These are phyloP conservation scores for Pythium vanterpoolii DNA, from an alignment of 352 stramenopile genomes.

Conservation along the genomic window DNA sequence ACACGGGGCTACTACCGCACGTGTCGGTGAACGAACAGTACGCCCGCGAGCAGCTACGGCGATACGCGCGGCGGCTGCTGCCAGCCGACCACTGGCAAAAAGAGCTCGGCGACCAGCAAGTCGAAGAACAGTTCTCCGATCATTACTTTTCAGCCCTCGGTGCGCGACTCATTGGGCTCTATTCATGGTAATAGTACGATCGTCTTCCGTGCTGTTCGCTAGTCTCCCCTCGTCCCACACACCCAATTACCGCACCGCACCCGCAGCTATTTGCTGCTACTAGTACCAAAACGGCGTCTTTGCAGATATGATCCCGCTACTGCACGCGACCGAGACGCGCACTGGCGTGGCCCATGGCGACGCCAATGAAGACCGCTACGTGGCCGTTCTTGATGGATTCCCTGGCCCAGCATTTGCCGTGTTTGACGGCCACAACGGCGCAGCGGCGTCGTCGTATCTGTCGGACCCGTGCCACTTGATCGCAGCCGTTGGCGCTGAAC, in stretches of 20 bases:
- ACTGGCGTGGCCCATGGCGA: neutral
- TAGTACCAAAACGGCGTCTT: too few relatives aligned
- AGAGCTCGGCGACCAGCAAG: constrained; percentile 43
- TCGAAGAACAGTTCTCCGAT: constrained; percentile 55
- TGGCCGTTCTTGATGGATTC: constrained; percentile 28
- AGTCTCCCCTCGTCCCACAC: neutral
- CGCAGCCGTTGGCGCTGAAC: constrained; percentile 25
- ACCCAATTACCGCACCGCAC: neutral
- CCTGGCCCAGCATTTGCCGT: constrained; percentile 52
- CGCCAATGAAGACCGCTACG: constrained; percentile 55
- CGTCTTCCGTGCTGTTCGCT: neutral
- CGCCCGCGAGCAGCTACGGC: constrained; percentile 64
- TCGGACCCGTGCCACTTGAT: constrained; percentile 31
- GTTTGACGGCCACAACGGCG: constrained; percentile 60
- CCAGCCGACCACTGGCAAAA: constrained; percentile 82
- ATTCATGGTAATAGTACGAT: constrained; percentile 43
- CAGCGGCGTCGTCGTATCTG: constrained; percentile 47
- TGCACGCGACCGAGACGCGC: constrained; percentile 51
- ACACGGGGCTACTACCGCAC: constrained; percentile 79
- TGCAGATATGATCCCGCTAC: constrained; percentile 28
- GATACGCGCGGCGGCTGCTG: constrained; percentile 59
- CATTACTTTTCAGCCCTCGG: constrained; percentile 69
- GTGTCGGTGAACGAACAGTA: constrained; percentile 73
- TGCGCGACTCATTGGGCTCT: constrained; percentile 55
- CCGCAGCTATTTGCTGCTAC: neutral